phyloP scores from a whole-genome alignment of 2,329 filamentous ascomycete species.

The Colletotrichum sp. region DNA sequence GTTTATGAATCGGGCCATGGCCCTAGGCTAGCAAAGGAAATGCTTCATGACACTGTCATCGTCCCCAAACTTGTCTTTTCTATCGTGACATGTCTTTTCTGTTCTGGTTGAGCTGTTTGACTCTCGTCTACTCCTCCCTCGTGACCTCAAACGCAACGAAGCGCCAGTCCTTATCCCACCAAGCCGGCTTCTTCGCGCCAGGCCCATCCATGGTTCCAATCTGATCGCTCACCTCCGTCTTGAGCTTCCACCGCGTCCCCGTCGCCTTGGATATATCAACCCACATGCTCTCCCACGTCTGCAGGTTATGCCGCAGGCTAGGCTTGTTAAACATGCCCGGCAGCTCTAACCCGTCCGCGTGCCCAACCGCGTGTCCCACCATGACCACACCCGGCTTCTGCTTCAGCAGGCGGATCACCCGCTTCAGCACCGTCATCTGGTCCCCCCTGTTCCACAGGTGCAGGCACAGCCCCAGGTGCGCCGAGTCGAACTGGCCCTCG shows the following conservation, averaged over 20 bases:
- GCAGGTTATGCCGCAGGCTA: slow-evolving; percentile 10
- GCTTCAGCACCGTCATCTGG: slow-evolving; percentile 18
- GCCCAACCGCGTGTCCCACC: slow-evolving; percentile 15
- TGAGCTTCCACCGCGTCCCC: slow-evolving; percentile 10
- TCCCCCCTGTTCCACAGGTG: slow-evolving; percentile 27
- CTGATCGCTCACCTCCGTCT: neutral
- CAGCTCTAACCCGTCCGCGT: slow-evolving; percentile 6
- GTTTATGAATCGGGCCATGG: slow-evolving; percentile 21
- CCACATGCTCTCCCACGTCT: slow-evolving; percentile 22
- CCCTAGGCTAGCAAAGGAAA: slow-evolving; percentile 22
- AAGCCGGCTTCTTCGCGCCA: neutral
- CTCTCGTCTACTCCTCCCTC: neutral
- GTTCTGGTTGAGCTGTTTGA: neutral
- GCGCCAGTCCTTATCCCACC: neutral
- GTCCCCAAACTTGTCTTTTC: neutral
- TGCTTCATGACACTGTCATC: slow-evolving; percentile 18
- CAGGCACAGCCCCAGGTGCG: slow-evolving; percentile 29
- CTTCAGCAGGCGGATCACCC: slow-evolving; percentile 10
- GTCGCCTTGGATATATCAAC: slow-evolving; percentile 18
- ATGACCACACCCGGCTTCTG: slow-evolving; percentile 11
- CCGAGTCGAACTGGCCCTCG: slow-evolving; percentile 23
- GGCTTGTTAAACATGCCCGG: neutral
- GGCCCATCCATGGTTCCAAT: neutral
- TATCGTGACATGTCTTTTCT: neutral
- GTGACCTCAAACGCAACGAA: neutral